These are phyloP conservation scores for Cymodocea nodosa DNA, from an alignment of 116 monocot genomes.

Conservation along the genomic window DNA sequence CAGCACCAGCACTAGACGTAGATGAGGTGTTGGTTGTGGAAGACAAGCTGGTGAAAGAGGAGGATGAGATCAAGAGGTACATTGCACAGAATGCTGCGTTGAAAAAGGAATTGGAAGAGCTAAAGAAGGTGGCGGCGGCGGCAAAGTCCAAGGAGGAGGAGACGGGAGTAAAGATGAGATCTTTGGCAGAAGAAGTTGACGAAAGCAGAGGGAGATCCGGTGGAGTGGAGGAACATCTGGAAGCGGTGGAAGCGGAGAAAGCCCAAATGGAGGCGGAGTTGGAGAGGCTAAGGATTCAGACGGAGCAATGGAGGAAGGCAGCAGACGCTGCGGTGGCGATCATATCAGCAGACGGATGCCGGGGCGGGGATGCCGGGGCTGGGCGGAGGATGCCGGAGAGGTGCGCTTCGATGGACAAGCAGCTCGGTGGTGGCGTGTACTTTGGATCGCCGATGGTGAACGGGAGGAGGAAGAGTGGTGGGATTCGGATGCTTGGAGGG, in stretches of 20 bases:
- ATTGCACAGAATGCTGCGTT: conserved; percentile 31
- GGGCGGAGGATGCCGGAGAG: conserved; percentile 7
- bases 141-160: conserved; percentile 39
- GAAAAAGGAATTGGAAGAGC: conserved; percentile 29
- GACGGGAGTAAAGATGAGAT: conserved; percentile 6
- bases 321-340: conserved; percentile 68
- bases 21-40: too few species aligned
- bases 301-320: conserved; percentile 86
- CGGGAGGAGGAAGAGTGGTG: conserved; percentile 15
- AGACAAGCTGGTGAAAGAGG: too few species aligned
- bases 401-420: conserved; percentile 43
- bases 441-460: conserved; percentile 21
- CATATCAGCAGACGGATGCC: conserved; percentile 17
- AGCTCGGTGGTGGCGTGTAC: conserved; percentile 5
- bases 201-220: conserved; percentile 13
- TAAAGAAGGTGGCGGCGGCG: conserved; percentile 1
- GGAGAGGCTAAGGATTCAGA: conserved; percentile 52
- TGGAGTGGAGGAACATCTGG: conserved; percentile 21
- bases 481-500: conserved; percentile 54
- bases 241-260: conserved; percentile 21
- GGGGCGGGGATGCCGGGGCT: not conserved
- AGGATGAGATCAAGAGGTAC: not conserved
- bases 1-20: not conserved
- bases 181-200: conserved; percentile 22
- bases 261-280: conserved; percentile 48